Evolutionary conservation across 2,329 filamentous ascomycete genomes (phyloP).

Genomic region (Scleromitrula shiraiana): DNA sequence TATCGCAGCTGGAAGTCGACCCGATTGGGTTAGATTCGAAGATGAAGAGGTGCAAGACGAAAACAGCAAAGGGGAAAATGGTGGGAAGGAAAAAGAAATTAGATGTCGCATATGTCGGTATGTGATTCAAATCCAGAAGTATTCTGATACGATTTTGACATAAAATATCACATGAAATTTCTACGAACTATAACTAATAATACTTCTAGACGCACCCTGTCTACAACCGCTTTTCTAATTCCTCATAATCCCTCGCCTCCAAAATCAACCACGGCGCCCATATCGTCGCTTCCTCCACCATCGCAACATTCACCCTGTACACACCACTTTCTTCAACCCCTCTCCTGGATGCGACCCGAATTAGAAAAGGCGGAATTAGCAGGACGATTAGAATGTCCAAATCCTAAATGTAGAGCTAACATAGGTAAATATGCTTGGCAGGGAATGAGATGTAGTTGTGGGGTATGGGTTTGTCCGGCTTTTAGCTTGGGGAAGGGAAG

Average conservation of each 20-base stretch:
- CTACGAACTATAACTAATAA: background rate
- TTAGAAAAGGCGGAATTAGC: conserved; percentile 76
- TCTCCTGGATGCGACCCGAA: conserved; percentile 88
- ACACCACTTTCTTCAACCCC: conserved; percentile 83
- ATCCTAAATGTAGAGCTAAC: conserved; percentile 66
- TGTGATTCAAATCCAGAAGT: conserved; percentile 4
- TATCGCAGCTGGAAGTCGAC: conserved; percentile 68
- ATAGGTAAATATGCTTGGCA: conserved; percentile 96
- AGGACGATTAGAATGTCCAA: conserved; percentile 78
- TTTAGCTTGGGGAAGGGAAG: conserved; percentile 78
- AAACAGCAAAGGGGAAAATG: conserved; percentile 16
- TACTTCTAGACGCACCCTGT: conserved; percentile 40
- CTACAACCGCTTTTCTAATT: conserved; percentile 53
- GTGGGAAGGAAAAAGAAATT: conserved; percentile 45
- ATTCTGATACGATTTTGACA: background rate
- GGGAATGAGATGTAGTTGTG: conserved; percentile 86
- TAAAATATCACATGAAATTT: background rate
- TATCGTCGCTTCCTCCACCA: conserved; percentile 23
- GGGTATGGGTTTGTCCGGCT: conserved; percentile 82
- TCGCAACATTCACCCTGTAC: conserved; percentile 47
- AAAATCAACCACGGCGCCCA: conserved; percentile 14
- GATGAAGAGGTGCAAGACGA: conserved; percentile 46
- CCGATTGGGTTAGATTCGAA: conserved; percentile 73
- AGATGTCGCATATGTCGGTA: conserved; percentile 86
- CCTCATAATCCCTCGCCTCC: conserved; percentile 34